These are phyloP conservation scores for Clitopilus hobsonii DNA, from an alignment of 768 basidiomycete genomes.

Conservation along the genomic window DNA sequence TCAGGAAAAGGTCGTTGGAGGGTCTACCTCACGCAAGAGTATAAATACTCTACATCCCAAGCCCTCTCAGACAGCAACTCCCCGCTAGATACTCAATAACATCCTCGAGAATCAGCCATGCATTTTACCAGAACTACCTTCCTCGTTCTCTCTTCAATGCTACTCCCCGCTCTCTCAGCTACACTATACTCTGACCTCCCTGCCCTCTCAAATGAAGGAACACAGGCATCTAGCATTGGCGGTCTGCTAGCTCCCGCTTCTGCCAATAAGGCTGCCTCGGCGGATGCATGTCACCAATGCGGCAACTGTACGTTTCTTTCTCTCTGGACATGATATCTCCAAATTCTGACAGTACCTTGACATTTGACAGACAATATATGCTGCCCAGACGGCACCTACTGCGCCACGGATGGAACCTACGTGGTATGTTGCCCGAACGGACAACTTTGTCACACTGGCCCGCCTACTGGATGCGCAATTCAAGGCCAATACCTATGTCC, in stretches of 20 bases:
- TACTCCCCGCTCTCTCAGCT: background rate
- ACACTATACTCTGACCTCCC: background rate
- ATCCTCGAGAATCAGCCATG: no score
- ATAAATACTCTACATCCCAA: no score
- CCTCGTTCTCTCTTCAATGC: background rate
- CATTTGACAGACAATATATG: background rate
- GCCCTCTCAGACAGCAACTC: no score
- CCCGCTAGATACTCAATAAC: no score
- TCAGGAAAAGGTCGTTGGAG: no score
- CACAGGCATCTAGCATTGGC: background rate
- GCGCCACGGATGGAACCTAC: background rate
- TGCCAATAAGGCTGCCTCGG: background rate
- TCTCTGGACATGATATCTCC: background rate
- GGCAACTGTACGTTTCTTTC: background rate
- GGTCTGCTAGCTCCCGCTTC: background rate
- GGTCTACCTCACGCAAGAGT: no score
- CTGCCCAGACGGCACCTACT: background rate
- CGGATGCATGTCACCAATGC: background rate
- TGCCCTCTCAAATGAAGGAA: background rate
- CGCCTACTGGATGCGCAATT: background rate
- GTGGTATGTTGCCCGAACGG: background rate
- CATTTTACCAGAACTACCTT: background rate
- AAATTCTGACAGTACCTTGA: background rate
- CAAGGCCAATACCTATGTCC: background rate
- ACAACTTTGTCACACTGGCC: background rate